phyloP scores from a whole-genome alignment of 805 yeast species.

The Debaryomyces maramus region DNA sequence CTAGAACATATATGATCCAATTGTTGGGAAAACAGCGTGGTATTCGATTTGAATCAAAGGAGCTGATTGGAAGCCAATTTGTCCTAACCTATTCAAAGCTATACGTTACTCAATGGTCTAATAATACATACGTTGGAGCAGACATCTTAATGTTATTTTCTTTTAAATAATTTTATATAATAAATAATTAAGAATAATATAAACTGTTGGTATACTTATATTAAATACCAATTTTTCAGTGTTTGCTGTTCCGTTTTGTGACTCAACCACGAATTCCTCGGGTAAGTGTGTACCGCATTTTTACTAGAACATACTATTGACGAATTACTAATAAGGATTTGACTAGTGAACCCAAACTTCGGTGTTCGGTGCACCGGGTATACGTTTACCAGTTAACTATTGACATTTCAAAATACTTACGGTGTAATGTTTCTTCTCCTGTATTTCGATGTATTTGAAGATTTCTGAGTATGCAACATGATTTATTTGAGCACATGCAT shows the following conservation, averaged over 20 bases:
- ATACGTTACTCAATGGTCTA: not conserved
- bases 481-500: too few species aligned
- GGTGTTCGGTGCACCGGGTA: too few species aligned
- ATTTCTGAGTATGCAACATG: too few species aligned
- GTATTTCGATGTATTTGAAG: too few species aligned
- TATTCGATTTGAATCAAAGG: too few species aligned
- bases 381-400: too few species aligned
- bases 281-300: conserved; percentile 1
- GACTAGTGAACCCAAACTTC: too few species aligned
- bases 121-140: conserved; percentile 44
- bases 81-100: not conserved
- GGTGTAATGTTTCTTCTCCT: not conserved
- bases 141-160: conserved; percentile 24
- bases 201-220: not conserved
- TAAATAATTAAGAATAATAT: conserved; percentile 3
- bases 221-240: not conserved
- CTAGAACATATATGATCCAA: too few species aligned
- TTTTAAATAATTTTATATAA: conserved; percentile 8
- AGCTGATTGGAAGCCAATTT: too few species aligned
- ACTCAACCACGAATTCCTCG: too few species aligned
- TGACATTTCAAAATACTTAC: not conserved
- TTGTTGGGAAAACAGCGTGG: too few species aligned
- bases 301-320: not conserved
- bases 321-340: too few species aligned
- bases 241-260: not conserved